A percentile compares a stretch with the other conserved stretches of the same genome.
These are phyloP conservation scores for Backusella liffmaniae DNA, from an alignment of 192 early-diverging fungal genomes.

Conservation along the genomic window DNA sequence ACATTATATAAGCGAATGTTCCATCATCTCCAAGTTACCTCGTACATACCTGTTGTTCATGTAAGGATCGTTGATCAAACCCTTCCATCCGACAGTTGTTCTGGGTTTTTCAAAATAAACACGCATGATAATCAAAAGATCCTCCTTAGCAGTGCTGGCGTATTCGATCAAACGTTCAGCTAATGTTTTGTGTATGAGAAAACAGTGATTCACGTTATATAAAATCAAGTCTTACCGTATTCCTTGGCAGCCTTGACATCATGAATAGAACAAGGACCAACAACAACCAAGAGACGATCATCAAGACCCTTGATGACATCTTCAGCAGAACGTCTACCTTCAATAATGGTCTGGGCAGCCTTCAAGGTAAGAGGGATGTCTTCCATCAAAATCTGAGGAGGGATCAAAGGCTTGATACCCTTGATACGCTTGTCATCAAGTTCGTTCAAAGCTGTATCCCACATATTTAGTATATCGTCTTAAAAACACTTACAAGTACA, in stretches of 20 bases:
- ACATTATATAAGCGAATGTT: no score
- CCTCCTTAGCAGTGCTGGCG: constrained; percentile 32
- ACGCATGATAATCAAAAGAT: constrained; percentile 79
- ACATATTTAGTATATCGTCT: neutral
- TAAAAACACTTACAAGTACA: neutral
- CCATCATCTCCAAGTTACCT: neutral
- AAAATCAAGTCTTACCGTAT: constrained; percentile 46
- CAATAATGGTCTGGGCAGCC: constrained; percentile 73
- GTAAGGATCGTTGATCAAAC: constrained; percentile 82
- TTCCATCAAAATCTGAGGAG: constrained; percentile 92
- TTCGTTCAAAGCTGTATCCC: constrained; percentile 74
- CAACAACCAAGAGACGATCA: constrained; percentile 77
- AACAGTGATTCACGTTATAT: neutral
- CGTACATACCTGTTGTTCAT: constrained; percentile 57
- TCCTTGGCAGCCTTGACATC: constrained; percentile 75
- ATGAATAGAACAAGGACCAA: constrained; percentile 88
- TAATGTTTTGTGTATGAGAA: neutral
- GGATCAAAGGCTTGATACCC: constrained; percentile 78
- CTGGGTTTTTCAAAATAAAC: constrained; percentile 89
- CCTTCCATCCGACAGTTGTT: constrained; percentile 92
- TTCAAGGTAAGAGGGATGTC: constrained; percentile 76
- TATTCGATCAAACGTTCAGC: constrained; percentile 8
- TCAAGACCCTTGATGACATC: constrained; percentile 69
- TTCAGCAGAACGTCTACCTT: constrained; percentile 63
- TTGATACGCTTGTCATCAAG: constrained; percentile 91